Evolutionary conservation across 2,329 filamentous ascomycete genomes (phyloP), one percentile per base, ranked within the genome.

Genomic region (Elsinoe fawcettii): DNA sequence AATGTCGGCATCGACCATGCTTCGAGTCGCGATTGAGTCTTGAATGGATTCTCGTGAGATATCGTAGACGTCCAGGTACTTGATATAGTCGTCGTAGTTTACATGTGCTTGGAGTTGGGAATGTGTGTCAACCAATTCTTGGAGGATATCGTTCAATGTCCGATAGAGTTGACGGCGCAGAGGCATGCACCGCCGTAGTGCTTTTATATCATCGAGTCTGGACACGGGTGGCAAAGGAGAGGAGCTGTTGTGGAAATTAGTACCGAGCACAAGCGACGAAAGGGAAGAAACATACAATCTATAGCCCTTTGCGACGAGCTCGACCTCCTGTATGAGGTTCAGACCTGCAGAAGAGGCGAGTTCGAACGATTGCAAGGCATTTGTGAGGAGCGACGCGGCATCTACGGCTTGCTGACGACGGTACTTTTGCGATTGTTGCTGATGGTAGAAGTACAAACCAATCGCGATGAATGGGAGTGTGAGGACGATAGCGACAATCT

Each of bases 141-240:
- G 80, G 39, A 96, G 82, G 55, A 87, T 80, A 12, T 85, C 81
- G 37, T 79, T 79, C 60, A 95, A 83, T 59, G 83, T 84, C 47
- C 79, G 80, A 55, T 83, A 84, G 5, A 97, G 77, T n/a, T 82
- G 82, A 61, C 85, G 85, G 60, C 93, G 87, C 36, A 99, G 75
- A 61, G 89, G 83, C 60, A 85, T 76, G 67, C 93, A 99, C 66
- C 90, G 85, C 64, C 90, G 81, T 6, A 79, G 81, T 43, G 83
- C 83, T 60, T 84, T 84, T 12, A 60, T 60, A 63, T 95, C 90
- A 69, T 99, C 93, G 30, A 99, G 78, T 46, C 92, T 84, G 63
- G 88, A 95, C 60, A 96, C 87, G n/a, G 93, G 93, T 5, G 93
- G 92, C 34, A 97, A 74, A 22, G 91, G 92, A 14, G 84, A 86